A percentile compares a stretch with the other conserved stretches of the same genome.
Conservation (phyloP, 805 yeast genomes). For the Lipomyces mesembrius region DNA sequence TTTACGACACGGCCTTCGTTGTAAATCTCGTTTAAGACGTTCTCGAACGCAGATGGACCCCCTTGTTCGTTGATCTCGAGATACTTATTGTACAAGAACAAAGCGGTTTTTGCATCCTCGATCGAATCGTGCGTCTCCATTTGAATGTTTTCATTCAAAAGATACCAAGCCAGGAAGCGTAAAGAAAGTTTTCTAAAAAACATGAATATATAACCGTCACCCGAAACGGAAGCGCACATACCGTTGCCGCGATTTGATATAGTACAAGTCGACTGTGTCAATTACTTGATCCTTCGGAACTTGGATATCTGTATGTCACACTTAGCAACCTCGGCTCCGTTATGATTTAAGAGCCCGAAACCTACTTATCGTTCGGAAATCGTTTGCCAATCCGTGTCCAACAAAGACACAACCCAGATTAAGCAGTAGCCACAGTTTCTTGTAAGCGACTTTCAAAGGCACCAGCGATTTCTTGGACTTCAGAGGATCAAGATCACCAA, state of each 20-base stretch:
- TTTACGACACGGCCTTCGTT: slow-evolving; percentile 47
- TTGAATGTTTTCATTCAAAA: slow-evolving; percentile 78
- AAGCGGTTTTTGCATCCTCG: slow-evolving; percentile 91
- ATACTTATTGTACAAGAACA: slow-evolving; percentile 74
- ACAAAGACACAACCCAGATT: slow-evolving; percentile 90
- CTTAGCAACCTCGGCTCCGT: background rate
- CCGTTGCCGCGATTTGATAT: slow-evolving; percentile 73
- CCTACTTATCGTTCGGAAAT: slow-evolving; percentile 80
- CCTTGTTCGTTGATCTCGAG: slow-evolving; percentile 63
- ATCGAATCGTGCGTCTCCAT: slow-evolving; percentile 95
- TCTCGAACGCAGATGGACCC: slow-evolving; percentile 54
- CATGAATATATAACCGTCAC: background rate
- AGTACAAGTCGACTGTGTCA: slow-evolving; percentile 84
- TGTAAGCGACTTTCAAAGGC: slow-evolving; percentile 70
- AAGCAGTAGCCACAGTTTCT: slow-evolving; percentile 86
- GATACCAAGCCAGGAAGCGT: slow-evolving; percentile 81
- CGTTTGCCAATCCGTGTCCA: slow-evolving; percentile 92
- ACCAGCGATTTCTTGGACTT: slow-evolving; percentile 72
- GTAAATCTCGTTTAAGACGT: slow-evolving; percentile 67
- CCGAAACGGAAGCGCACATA: slow-evolving; percentile 1
- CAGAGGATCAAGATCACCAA: slow-evolving; percentile 81
- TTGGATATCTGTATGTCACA: slow-evolving; percentile 56
- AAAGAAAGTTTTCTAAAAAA: slow-evolving; percentile 62
- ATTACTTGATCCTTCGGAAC: slow-evolving; percentile 85
- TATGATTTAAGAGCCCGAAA: background rate